Evolutionary conservation across 2,329 filamentous ascomycete species (phyloP), one percentile per base, ranked within the genome.

Genomic region (Aureobasidium namibiae): DNA sequence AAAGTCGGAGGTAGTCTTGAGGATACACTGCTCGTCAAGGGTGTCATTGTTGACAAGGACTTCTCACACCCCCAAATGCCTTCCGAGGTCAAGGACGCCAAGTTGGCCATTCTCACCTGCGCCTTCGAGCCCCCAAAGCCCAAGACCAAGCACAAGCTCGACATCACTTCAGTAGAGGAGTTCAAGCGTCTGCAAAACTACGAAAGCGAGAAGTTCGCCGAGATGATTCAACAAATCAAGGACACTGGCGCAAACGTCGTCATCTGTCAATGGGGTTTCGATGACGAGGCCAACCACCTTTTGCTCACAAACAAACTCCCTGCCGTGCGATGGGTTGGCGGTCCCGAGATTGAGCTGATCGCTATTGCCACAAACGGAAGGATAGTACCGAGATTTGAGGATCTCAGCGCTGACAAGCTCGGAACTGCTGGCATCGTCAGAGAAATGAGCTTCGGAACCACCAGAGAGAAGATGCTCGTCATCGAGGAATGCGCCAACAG

Each of bases 41-140:
- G 94, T 73, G 94, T 99, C 65, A 95, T 99, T 73, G 84, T 99
- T 74, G 94, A 99, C 83, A 99, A 99, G 80, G 95, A 99, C 78
- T 99, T 99, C 75, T 97, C 94, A 36, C 94, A 99, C 75, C 94
- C 94, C 13, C 94, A 99, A 78, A 99, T 99, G 94, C 94, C 94
- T 11, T 89, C 88, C 53, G 91, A 96, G 76, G 92, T 99, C 64
- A 83, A 81, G 68, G 91, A 99, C 75, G 95, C 94, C 71, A 97
- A 96, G 80, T 86, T 99, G 70, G 94, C 94, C 67, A 99, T 99
- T 69, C 79, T 99, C 61, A 99, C 94, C 54, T 99, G 94, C 74
- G 91, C 94, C 4, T 99, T 99, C 72, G 94, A 99, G 79, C 94
- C 94, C 33, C 94, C 94, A 53, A 99, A 99, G 82, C 94, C 94